Conservation (phyloP, 2,329 filamentous ascomycete genomes). For the Cytospora piceae region DNA sequence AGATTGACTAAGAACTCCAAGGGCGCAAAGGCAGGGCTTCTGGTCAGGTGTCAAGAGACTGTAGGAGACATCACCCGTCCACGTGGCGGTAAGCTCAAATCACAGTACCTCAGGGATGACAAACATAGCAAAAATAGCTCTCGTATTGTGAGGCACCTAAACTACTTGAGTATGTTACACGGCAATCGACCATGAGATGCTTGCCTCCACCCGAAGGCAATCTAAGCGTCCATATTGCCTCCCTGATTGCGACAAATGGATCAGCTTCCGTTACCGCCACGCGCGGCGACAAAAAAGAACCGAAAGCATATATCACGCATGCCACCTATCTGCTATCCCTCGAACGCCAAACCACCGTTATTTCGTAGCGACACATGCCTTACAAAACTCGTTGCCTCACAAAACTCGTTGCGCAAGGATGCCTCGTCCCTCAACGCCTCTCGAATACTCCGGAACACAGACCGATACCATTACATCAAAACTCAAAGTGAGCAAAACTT, state of each 20-base stretch:
- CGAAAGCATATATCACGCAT: background rate
- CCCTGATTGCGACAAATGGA: background rate
- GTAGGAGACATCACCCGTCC: background rate
- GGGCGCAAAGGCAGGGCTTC: no score
- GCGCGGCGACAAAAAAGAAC: background rate
- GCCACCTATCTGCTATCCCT: background rate
- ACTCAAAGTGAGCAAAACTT: background rate
- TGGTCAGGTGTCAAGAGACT: no score
- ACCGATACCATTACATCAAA: background rate
- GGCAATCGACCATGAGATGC: conserved; percentile 1
- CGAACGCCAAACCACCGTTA: background rate
- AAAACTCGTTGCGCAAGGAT: background rate
- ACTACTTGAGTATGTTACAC: background rate
- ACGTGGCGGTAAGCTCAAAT: background rate
- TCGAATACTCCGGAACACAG: background rate
- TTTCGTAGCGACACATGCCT: background rate
- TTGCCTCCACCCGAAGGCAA: background rate
- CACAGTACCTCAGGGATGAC: background rate
- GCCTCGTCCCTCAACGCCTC: conserved; percentile 6
- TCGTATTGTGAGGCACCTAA: background rate
- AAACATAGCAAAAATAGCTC: background rate
- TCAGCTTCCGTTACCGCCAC: background rate
- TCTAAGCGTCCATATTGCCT: background rate
- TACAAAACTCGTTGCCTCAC: background rate
- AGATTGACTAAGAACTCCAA: no score